A percentile compares a stretch with the other conserved stretches of the same genome.
phyloP scores from a whole-genome alignment of 768 basidiomycete genomes.

The Hebeloma cylindrosporum region DNA sequence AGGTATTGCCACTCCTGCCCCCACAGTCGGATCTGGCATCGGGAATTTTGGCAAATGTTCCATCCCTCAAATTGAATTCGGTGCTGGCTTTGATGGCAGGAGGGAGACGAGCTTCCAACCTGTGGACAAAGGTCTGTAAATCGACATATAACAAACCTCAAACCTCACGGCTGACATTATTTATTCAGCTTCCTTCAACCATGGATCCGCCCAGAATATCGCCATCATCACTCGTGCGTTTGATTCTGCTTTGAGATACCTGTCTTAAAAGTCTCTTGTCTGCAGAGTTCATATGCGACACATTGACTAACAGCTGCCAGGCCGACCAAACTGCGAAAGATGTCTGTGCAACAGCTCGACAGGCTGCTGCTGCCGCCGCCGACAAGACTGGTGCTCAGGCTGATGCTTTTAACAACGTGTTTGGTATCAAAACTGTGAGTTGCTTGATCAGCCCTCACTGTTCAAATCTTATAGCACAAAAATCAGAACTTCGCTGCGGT shows the following conservation, averaged over 20 bases:
- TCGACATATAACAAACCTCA: slow-evolving; percentile 11
- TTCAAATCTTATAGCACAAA: slow-evolving; percentile 4
- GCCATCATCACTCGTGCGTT: slow-evolving; percentile 49
- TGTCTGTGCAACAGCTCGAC: slow-evolving; percentile 47
- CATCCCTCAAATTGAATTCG: slow-evolving; percentile 60
- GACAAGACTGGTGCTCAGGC: slow-evolving; percentile 52
- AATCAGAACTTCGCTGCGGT: slow-evolving; percentile 39
- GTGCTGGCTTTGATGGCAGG: slow-evolving; percentile 53
- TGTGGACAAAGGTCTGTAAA: slow-evolving; percentile 44
- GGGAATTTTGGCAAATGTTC: slow-evolving; percentile 56
- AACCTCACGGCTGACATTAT: background rate
- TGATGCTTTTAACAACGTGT: slow-evolving; percentile 49
- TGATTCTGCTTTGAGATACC: background rate
- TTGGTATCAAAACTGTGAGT: slow-evolving; percentile 41
- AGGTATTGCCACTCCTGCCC: slow-evolving; percentile 27
- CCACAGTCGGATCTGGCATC: slow-evolving; percentile 25
- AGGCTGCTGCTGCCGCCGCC: slow-evolving; percentile 42
- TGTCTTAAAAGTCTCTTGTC: background rate
- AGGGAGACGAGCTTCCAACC: slow-evolving; percentile 62
- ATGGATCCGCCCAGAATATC: slow-evolving; percentile 56
- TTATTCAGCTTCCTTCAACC: slow-evolving; percentile 42
- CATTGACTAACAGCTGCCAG: slow-evolving; percentile 49
- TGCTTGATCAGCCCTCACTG: background rate
- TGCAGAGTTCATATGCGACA: slow-evolving; percentile 52
- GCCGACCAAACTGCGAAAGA: slow-evolving; percentile 54